Evolutionary conservation across 441 rosid species (phyloP), one percentile per base, ranked within the genome.

Genomic region (Theobroma grandiflorum): DNA sequence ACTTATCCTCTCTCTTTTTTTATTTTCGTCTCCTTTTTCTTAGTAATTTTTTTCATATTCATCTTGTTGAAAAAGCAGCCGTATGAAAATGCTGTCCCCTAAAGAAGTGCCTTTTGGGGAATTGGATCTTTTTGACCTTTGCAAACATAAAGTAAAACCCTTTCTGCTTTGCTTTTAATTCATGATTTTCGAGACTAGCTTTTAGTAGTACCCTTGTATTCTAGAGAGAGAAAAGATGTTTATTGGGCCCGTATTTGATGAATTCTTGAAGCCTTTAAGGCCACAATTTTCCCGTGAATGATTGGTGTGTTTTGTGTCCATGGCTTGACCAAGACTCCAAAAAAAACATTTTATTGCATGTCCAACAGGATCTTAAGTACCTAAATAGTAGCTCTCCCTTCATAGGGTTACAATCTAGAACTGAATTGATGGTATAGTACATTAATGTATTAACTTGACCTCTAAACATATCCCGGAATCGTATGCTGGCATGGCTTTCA

Each of bases 81-180:
- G 81, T 81, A 79, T 81, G 81, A 63, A 26, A 79, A 61, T 69
- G 82, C 57, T 82, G 85, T 78, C 88, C 58, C 63, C 70, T 71
- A 84, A 87, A 79, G 85, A 55, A 72, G 33, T 4, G 3, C 45
- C 83, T 87, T 87, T 82, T 79, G 82, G 90, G 88, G 83, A 86
- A 86, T 87, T 84, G 89, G 71, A 86, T 74, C 89, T 82, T 83
- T 84, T 83, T 86, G 85, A 87, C 89, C 79, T 83, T 86, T 76
- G 53, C 68, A 78, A 76, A 79, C 79, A 62, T 81, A 87, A 87
- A 85, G 86, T 58, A 69, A 71, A 78, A 80, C 70, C 72, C 84
- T 86, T 82, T 81, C 74, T 77, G 72, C 70, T n/a, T 74, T 82
- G 84, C 83, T 86, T 83, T 59, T 15, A 15, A 49, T 55, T 79